phyloP scores from a whole-genome alignment of 1,139 yeast species.

The Nakaseomyces kungkrabaensis region DNA sequence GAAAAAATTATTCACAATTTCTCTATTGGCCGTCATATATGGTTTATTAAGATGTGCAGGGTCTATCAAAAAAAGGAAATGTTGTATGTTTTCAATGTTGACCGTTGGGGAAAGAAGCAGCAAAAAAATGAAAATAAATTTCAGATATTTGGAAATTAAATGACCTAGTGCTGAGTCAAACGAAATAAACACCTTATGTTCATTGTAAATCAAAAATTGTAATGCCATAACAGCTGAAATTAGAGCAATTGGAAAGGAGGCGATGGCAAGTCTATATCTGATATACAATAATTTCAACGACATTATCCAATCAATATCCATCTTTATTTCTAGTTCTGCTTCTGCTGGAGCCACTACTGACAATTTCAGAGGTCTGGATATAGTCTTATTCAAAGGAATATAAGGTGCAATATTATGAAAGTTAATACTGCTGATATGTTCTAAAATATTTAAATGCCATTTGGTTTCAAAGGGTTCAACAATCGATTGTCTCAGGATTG shows the following conservation, averaged over 20 bases:
- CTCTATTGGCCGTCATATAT: conserved; percentile 12
- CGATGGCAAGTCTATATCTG: conserved; percentile 53
- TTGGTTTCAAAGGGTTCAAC: conserved; percentile 66
- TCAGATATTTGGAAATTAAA: conserved; percentile 22
- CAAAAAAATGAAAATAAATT: conserved; percentile 19
- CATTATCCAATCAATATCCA: conserved; percentile 25
- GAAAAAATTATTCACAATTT: conserved; percentile 34
- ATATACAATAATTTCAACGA: conserved; percentile 45
- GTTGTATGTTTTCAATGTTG: conserved; percentile 24
- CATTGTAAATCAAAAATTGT: conserved; percentile 37
- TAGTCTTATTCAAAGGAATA: conserved; percentile 40
- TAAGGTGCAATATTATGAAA: conserved; percentile 77
- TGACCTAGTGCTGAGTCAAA: conserved; percentile 40
- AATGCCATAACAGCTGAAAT: conserved; percentile 36
- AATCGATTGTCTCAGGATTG: conserved; percentile 59
- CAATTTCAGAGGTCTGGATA: conserved; percentile 16
- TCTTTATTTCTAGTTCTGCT: conserved; percentile 26
- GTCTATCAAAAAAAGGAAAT: conserved; percentile 38
- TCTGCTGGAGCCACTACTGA: conserved; percentile 27
- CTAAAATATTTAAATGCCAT: conserved; percentile 50
- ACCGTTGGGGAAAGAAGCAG: conserved; percentile 35
- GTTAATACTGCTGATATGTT: conserved; percentile 33
- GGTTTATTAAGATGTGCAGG: conserved; percentile 42
- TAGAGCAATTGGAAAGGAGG: conserved; percentile 47
- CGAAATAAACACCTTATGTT: conserved; percentile 39